These are phyloP conservation scores for Psidium friedrichsthalianum DNA, from an alignment of 345 rosid species.

Conservation along the genomic window DNA sequence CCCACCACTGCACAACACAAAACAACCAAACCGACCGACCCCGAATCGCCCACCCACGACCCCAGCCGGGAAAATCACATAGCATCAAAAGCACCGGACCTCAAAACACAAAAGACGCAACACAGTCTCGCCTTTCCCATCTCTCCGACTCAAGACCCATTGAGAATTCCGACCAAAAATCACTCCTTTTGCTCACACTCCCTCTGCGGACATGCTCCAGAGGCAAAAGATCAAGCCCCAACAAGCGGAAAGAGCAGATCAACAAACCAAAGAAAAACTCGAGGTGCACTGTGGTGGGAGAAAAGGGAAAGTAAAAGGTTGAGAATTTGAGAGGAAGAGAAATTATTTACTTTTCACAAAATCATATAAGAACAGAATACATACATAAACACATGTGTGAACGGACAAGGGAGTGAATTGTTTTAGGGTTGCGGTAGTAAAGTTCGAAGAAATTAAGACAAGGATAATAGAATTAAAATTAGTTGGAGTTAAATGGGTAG, in stretches of 20 bases:
- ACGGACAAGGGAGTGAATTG: not conserved
- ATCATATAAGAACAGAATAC: not conserved
- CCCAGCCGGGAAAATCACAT: not conserved
- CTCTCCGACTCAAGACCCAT: not conserved
- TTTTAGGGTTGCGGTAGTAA: not conserved
- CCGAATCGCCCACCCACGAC: not conserved
- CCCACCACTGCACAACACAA: not conserved
- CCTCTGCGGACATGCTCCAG: constrained; percentile 14
- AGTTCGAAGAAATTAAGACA: not conserved
- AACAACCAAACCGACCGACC: constrained; percentile 17
- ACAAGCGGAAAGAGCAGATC: constrained; percentile 43
- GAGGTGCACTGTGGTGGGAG: constrained; percentile 30
- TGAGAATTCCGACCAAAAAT: constrained; percentile 1
- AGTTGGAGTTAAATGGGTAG: not conserved
- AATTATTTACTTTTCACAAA: not conserved
- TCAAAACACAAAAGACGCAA: not conserved
- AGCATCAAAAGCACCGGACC: constrained; percentile 17
- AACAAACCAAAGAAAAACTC: constrained; percentile 53
- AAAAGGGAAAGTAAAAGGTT: constrained; percentile 28
- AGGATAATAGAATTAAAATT: not conserved
- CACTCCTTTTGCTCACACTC: not conserved
- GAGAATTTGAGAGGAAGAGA: not conserved
- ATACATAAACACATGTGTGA: not conserved
- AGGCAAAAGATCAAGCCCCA: constrained; percentile 44
- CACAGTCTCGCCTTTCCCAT: not conserved